These are phyloP conservation scores for Sphaerulina vaccinii DNA, from an alignment of 2,329 filamentous ascomycete genomes.

Conservation along the genomic window DNA sequence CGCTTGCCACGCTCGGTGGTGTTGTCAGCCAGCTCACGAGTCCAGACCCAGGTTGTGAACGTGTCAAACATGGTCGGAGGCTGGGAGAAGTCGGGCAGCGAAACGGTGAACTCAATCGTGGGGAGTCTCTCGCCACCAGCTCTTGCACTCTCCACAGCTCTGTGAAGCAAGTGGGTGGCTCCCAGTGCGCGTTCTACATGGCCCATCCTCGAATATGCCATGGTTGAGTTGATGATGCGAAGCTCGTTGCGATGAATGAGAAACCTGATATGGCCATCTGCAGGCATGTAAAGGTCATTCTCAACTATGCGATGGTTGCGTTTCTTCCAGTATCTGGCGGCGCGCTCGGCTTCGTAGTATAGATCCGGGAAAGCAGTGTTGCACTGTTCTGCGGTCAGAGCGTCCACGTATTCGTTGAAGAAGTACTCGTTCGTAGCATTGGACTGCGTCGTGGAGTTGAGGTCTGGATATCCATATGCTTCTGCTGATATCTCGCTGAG, in stretches of 20 bases:
- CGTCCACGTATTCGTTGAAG: conserved; percentile 3
- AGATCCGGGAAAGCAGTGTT: conserved; percentile 30
- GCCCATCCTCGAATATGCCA: conserved; percentile 22
- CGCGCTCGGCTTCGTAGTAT: conserved; percentile 33
- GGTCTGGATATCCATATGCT: not conserved
- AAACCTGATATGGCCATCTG: conserved; percentile 25
- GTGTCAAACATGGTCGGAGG: conserved; percentile 11
- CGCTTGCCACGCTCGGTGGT: conserved; percentile 25
- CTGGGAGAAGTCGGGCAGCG: conserved; percentile 43
- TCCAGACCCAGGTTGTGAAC: conserved; percentile 28
- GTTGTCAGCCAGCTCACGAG: conserved; percentile 3
- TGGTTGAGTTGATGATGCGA: conserved; percentile 27
- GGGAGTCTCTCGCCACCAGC: conserved; percentile 42
- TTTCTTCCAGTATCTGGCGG: conserved; percentile 25
- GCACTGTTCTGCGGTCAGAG: conserved; percentile 25
- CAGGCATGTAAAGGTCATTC: conserved; percentile 20
- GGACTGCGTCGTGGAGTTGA: not conserved
- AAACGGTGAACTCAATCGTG: conserved; percentile 50
- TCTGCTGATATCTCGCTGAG: not conserved
- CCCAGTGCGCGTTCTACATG: conserved; percentile 31
- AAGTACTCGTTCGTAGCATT: not conserved
- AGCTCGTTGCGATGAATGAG: conserved; percentile 32
- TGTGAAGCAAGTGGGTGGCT: conserved; percentile 46
- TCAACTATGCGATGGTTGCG: conserved; percentile 21
- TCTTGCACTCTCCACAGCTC: conserved; percentile 43